These are phyloP conservation scores for Allomyces javanicus DNA, from an alignment of 192 early-diverging fungal species.

Conservation along the genomic window DNA sequence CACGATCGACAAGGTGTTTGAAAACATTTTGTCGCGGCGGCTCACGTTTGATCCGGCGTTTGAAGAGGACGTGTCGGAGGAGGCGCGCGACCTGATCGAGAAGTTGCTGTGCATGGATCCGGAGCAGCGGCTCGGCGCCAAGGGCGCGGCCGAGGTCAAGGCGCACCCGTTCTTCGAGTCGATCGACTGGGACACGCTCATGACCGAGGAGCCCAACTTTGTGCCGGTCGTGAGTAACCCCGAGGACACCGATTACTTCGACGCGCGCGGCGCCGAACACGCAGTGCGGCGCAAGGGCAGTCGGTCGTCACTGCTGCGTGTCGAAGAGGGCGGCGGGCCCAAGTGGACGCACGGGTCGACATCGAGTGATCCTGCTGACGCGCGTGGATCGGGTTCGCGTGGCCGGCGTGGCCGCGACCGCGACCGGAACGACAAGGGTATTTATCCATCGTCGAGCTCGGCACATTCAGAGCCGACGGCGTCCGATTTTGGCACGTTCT, in stretches of 20 bases:
- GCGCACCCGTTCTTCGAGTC: constrained; percentile 52
- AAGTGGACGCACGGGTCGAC: no score
- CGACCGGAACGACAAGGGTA: neutral
- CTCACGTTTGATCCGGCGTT: constrained; percentile 53
- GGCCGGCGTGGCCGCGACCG: constrained; percentile 8
- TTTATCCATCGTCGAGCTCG: no score
- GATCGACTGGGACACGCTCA: constrained; percentile 48
- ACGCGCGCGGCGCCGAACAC: constrained; percentile 49
- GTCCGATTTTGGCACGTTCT: constrained; percentile 78
- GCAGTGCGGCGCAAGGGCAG: no score
- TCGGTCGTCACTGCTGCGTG: no score
- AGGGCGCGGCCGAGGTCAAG: constrained; percentile 58
- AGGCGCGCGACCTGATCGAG: constrained; percentile 66
- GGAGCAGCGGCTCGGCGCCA: constrained; percentile 41
- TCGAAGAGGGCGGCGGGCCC: no score
- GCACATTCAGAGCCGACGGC: constrained; percentile 1
- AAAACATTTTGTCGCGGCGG: constrained; percentile 50
- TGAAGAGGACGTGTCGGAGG: constrained; percentile 43
- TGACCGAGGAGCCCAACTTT: constrained; percentile 49
- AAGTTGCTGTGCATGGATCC: constrained; percentile 40
- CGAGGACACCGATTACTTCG: constrained; percentile 90
- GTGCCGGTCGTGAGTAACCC: constrained; percentile 49
- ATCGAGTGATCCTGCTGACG: no score
- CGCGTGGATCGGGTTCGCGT: constrained; percentile 7
- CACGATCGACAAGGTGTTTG: constrained; percentile 59